These are phyloP conservation scores for Solanum tacnaense DNA, from an alignment of 257 asterid species.

Conservation along the genomic window DNA sequence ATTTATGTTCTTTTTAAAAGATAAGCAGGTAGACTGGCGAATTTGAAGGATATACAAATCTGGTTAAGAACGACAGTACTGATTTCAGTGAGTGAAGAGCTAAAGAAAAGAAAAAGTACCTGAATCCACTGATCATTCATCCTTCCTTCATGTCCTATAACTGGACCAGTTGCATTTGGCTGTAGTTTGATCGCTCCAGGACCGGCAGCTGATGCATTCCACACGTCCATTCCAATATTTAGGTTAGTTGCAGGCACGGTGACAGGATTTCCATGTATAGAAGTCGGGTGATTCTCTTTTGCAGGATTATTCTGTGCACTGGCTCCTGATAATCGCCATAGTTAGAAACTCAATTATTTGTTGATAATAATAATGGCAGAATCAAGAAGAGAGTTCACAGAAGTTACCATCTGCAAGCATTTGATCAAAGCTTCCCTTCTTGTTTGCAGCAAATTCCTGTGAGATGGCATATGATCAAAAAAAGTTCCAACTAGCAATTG, in stretches of 20 bases:
- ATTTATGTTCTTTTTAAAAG: background rate
- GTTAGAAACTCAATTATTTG: background rate
- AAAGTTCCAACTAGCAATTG: background rate
- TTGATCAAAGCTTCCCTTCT: slow-evolving; percentile 87
- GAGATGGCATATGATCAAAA: background rate
- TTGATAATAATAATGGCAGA: background rate
- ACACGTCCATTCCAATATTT: slow-evolving; percentile 84
- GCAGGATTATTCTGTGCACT: slow-evolving; percentile 46
- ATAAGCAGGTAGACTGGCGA: background rate
- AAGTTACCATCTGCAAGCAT: slow-evolving; percentile 90
- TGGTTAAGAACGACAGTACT: background rate
- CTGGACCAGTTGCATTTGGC: slow-evolving; percentile 46
- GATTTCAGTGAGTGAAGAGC: background rate
- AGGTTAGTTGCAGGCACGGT: slow-evolving; percentile 65
- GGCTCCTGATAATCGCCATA: slow-evolving; percentile 42
- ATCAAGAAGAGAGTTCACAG: background rate
- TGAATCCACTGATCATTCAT: slow-evolving; percentile 78
- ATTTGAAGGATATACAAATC: background rate
- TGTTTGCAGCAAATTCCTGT: slow-evolving; percentile 57
- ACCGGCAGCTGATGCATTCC: slow-evolving; percentile 72
- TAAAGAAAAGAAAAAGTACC: slow-evolving; percentile 17
- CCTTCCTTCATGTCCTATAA: slow-evolving; percentile 49
- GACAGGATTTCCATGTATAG: slow-evolving; percentile 67
- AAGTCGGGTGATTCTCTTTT: slow-evolving; percentile 33
- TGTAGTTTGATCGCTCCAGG: slow-evolving; percentile 58